These are phyloP conservation scores for Filobasidium wieringae DNA, from an alignment of 768 basidiomycete genomes.

Conservation along the genomic window DNA sequence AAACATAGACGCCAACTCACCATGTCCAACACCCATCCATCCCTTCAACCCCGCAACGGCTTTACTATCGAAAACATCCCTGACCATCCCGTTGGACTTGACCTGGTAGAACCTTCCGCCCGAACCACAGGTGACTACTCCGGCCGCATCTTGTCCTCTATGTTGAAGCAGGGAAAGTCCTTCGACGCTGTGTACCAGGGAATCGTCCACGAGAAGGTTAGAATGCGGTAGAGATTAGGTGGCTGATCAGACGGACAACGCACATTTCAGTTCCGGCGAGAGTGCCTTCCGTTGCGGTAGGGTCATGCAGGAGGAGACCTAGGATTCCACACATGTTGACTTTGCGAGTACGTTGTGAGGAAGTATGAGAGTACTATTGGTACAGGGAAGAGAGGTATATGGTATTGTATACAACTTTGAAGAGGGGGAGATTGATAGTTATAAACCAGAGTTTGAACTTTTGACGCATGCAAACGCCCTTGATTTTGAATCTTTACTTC, in stretches of 20 bases:
- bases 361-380: too few relatives aligned
- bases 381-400: too few relatives aligned
- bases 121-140: slow-evolving; percentile 87
- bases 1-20: slow-evolving; percentile 43
- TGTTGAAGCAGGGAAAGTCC: slow-evolving; percentile 93
- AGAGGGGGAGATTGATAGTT: too few relatives aligned
- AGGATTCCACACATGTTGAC: slow-evolving; percentile 72
- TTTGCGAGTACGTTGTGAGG: too few relatives aligned
- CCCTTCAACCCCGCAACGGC: slow-evolving; percentile 68
- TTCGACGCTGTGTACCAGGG: slow-evolving; percentile 45
- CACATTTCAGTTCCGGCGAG: slow-evolving; percentile 73
- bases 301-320: slow-evolving; percentile 72
- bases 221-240: too few relatives aligned
- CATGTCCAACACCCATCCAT: slow-evolving; percentile 95
- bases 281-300: slow-evolving; percentile 43
- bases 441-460: too few relatives aligned
- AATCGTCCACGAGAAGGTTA: too few relatives aligned
- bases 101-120: slow-evolving; percentile 95
- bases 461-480: too few relatives aligned
- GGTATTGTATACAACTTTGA: too few relatives aligned
- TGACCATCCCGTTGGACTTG: slow-evolving; percentile 98
- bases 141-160: slow-evolving; percentile 92
- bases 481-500: too few relatives aligned
- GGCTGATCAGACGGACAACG: too few relatives aligned
- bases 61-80: slow-evolving; percentile 81